Evolutionary conservation across 2,329 filamentous ascomycete genomes (phyloP), one percentile per base, ranked within the genome.

Genomic region (Fusarium sp.): DNA sequence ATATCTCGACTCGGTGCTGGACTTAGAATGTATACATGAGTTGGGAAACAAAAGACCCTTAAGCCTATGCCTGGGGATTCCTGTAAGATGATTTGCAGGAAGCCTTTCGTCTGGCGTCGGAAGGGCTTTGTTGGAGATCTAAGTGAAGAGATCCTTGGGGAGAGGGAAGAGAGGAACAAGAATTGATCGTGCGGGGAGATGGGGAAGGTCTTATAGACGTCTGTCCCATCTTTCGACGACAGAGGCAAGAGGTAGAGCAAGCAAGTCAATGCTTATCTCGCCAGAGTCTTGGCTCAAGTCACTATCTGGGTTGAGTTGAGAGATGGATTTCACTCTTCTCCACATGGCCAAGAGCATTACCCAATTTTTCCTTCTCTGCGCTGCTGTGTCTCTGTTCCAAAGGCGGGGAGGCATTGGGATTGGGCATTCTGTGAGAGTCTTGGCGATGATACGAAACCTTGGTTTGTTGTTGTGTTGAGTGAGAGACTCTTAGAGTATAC

Each of bases 301-400:
- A 64, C 61, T 62, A 74, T 72, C 57, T 53, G 57, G 62, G 61
- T 70, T 61, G 39, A 60, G 61, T 70, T 61, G 39, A 60, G 59
- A 57, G 65, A 62, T 60, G 39, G 39, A 65, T 42, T 50, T 47
- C 56, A 51, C 33, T 42, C 6, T 72, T 58, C 53, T 71, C 63
- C 75, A 75, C 75, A 77, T 61, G 38, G 73, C 73, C 75, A 77
- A 77, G 75, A 18, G 18, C 20, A 61, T 48, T 39, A 51, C 61
- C 73, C 75, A 77, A 39, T 62, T 71, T 77, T 77, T 75, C 54
- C 73, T 73, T 77, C 75, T 76, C 66, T 75, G 26, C 73, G 50
- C 15, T 71, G 41, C 24, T 66, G 61, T 55, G 61, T 58, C 56
- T 68, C 41, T 51, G 16, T 74, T 73, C 70, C 60, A 76, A 76